Evolutionary conservation across 345 rosid genomes (phyloP).

Genomic region (Populus davidiana): DNA sequence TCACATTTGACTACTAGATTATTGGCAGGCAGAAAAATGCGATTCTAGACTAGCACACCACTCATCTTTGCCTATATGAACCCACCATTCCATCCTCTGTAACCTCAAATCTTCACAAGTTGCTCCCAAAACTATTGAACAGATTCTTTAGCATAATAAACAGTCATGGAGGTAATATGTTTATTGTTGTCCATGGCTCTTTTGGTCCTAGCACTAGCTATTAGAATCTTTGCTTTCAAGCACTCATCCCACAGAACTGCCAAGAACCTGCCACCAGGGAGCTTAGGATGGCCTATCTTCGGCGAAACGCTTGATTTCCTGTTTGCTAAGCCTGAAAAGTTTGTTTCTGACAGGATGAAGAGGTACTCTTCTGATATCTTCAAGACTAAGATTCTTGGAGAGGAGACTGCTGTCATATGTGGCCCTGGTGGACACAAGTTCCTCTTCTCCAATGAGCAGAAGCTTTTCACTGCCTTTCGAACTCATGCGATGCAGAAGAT

Average conservation of each 20-base stretch:
- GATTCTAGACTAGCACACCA: too few relatives aligned
- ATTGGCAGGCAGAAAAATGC: too few relatives aligned
- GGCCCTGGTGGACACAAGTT: conserved; percentile 59
- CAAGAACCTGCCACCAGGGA: conserved; percentile 54
- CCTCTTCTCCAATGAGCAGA: conserved; percentile 52
- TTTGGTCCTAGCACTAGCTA: neutral
- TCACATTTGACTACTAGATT: too few relatives aligned
- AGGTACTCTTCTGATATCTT: conserved; percentile 47
- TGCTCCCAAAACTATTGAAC: neutral
- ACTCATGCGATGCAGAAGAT: conserved; percentile 48
- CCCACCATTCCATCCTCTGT: neutral
- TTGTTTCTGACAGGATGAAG: conserved; percentile 44
- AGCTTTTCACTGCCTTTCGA: conserved; percentile 51
- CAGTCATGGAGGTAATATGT: neutral
- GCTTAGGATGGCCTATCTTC: conserved; percentile 55
- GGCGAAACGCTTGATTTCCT: conserved; percentile 49
- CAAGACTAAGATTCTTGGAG: conserved; percentile 55
- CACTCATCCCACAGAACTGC: neutral
- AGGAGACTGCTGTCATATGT: conserved; percentile 49
- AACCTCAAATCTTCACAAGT: neutral
- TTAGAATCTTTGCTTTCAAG: neutral
- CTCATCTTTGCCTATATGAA: neutral
- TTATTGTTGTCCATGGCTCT: neutral
- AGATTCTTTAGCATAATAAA: neutral
- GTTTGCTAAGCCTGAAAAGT: conserved; percentile 49